Percentiles rank a stretch among this genome's conserved stretches.
These are phyloP conservation scores for Jackrogersella multiformis DNA, from an alignment of 495 filamentous ascomycete species.

Conservation along the genomic window DNA sequence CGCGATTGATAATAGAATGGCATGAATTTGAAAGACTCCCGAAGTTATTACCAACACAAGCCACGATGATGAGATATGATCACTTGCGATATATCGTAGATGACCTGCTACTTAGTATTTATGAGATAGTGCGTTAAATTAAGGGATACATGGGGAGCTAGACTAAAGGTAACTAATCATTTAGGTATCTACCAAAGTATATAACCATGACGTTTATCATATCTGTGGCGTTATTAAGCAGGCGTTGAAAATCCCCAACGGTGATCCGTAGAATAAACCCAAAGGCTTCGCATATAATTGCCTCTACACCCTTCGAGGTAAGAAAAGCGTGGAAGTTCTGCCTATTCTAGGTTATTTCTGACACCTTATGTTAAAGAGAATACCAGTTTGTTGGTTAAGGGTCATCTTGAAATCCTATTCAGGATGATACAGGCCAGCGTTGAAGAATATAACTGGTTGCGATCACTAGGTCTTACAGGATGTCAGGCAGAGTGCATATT, in stretches of 20 bases:
- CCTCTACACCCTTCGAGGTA: background rate
- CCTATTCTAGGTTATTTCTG: background rate
- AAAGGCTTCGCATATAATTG: background rate
- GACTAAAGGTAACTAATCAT: background rate
- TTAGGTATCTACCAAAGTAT: background rate
- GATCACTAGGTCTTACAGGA: background rate
- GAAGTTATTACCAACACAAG: background rate
- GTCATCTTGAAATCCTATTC: background rate
- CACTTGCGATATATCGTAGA: background rate
- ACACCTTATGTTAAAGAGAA: background rate
- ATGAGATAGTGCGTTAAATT: background rate
- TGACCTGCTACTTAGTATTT: background rate
- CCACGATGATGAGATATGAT: background rate
- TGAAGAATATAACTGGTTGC: background rate
- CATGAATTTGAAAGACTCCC: background rate
- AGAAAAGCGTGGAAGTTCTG: background rate
- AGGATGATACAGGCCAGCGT: background rate
- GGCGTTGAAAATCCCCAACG: conserved; percentile 3
- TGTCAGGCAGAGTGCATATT: background rate
- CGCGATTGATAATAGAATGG: background rate
- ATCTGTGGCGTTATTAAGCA: background rate
- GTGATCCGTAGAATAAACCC: conserved; percentile 15
- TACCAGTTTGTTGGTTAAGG: background rate
- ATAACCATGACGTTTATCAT: conserved; percentile 7
- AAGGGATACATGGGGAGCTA: background rate